Conservation (phyloP, 2,329 filamentous ascomycete species). For the Nemania sp. region DNA sequence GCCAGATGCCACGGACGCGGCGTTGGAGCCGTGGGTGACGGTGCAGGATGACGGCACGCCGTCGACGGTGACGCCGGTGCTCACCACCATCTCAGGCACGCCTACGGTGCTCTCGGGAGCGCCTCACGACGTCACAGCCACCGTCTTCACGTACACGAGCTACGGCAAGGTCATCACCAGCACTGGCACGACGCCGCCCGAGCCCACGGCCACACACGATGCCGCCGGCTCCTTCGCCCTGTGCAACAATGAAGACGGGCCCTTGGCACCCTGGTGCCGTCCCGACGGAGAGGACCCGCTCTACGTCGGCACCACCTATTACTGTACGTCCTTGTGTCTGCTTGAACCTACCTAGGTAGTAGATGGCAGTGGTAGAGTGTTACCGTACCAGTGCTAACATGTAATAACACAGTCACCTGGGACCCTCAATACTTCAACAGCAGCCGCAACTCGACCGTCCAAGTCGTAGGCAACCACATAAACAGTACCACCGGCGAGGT, state of each 20-base stretch:
- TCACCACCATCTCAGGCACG: slow-evolving; percentile 51
- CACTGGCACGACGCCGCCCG: slow-evolving; percentile 48
- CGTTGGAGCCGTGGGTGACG: slow-evolving; percentile 54
- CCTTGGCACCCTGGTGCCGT: slow-evolving; percentile 55
- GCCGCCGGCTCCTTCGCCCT: slow-evolving; percentile 52
- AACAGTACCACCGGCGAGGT: slow-evolving; percentile 40
- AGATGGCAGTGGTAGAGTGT: neutral
- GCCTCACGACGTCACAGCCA: slow-evolving; percentile 48
- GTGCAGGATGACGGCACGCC: slow-evolving; percentile 53
- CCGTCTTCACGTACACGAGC: slow-evolving; percentile 41
- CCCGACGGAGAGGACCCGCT: slow-evolving; percentile 50
- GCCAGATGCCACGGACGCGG: slow-evolving; percentile 19
- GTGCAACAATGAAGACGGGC: slow-evolving; percentile 53
- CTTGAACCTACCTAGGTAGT: neutral
- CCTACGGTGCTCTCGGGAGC: slow-evolving; percentile 45
- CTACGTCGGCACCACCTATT: slow-evolving; percentile 53
- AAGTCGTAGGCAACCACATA: slow-evolving; percentile 36
- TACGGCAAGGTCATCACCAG: slow-evolving; percentile 36
- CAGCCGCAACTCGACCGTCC: slow-evolving; percentile 45
- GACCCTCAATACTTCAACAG: slow-evolving; percentile 54
- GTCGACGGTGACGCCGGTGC: slow-evolving; percentile 53
- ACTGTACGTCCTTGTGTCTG: slow-evolving; percentile 43
- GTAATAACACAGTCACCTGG: slow-evolving; percentile 59
- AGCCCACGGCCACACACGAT: slow-evolving; percentile 46
- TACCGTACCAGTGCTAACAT: slow-evolving; percentile 7